Conservation (phyloP, 2,329 filamentous ascomycete species). For the Seiridium cupressi region DNA sequence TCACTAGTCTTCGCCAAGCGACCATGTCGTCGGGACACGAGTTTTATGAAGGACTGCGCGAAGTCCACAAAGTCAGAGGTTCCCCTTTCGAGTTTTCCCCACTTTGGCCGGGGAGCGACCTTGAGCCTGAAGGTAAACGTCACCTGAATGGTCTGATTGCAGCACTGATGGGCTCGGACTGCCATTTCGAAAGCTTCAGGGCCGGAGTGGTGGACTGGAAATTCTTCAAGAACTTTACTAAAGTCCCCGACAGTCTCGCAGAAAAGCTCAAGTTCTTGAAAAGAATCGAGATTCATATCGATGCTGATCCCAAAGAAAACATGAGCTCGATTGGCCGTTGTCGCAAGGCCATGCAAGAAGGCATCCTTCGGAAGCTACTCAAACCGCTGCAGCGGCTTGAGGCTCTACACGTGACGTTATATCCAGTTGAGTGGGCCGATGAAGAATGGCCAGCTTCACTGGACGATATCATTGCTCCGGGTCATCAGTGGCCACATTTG, state of each 20-base stretch:
- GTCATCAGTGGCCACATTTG: constrained; percentile 21
- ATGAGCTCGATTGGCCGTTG: constrained; percentile 12
- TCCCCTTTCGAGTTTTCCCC: not conserved
- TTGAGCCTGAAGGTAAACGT: constrained; percentile 16
- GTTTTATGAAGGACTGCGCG: constrained; percentile 10
- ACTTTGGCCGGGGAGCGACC: not conserved
- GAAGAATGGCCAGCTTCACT: constrained; percentile 13
- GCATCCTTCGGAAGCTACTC: constrained; percentile 19
- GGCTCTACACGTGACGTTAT: constrained; percentile 16
- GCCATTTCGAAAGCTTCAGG: constrained; percentile 16
- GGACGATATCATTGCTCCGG: constrained; percentile 19
- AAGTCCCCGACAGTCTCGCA: constrained; percentile 10
- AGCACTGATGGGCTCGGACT: constrained; percentile 15
- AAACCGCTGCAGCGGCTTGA: constrained; percentile 18
- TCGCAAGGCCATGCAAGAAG: constrained; percentile 17
- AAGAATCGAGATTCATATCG: constrained; percentile 18
- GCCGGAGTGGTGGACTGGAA: constrained; percentile 19
- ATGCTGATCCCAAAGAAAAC: constrained; percentile 11
- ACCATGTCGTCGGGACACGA: constrained; percentile 15
- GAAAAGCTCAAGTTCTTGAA: constrained; percentile 19
- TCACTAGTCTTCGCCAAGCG: constrained; percentile 17
- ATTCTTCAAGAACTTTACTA: constrained; percentile 16
- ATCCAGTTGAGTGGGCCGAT: constrained; percentile 7
- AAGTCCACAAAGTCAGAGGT: not conserved
- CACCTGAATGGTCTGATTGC: constrained; percentile 20